Evolutionary conservation across 2,329 filamentous ascomycete genomes (phyloP).

Genomic region (Magnaporthiopsis incrustans): DNA sequence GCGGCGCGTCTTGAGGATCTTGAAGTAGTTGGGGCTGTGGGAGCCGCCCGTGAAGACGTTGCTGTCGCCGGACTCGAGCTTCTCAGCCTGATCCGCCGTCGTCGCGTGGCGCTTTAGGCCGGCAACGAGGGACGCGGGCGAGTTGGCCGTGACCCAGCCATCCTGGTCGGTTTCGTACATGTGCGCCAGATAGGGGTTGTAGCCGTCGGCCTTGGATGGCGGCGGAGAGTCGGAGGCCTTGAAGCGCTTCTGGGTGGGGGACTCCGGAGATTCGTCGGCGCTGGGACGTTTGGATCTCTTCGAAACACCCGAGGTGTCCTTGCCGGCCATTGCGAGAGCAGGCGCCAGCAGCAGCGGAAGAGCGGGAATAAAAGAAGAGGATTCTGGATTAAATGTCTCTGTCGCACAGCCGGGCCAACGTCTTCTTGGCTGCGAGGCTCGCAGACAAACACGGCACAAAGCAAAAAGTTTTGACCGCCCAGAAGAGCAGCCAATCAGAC

Average conservation of each 20-base stretch:
- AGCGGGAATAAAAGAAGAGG: not conserved
- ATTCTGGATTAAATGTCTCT: not conserved
- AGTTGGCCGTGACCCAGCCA: slow-evolving; percentile 26
- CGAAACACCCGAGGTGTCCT: slow-evolving; percentile 10
- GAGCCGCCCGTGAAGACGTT: slow-evolving; percentile 79
- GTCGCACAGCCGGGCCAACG: not conserved
- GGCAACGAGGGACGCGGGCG: slow-evolving; percentile 43
- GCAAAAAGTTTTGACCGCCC: slow-evolving; percentile 9
- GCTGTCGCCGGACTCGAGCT: slow-evolving; percentile 68
- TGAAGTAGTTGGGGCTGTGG: slow-evolving; percentile 79
- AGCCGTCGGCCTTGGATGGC: slow-evolving; percentile 18
- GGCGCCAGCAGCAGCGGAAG: not conserved
- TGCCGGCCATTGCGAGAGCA: slow-evolving; percentile 24
- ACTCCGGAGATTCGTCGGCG: slow-evolving; percentile 32
- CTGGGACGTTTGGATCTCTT: slow-evolving; percentile 36
- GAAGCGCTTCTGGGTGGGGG: slow-evolving; percentile 22
- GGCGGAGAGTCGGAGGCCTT: slow-evolving; percentile 12
- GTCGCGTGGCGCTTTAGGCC: slow-evolving; percentile 71
- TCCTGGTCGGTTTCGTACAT: slow-evolving; percentile 54
- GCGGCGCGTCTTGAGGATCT: slow-evolving; percentile 75
- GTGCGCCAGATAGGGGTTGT: slow-evolving; percentile 90
- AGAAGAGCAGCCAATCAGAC: slow-evolving; percentile 3
- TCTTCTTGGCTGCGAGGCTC: not conserved
- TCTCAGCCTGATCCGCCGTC: slow-evolving; percentile 64
- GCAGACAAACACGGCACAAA: slow-evolving; percentile 3